phyloP scores from a whole-genome alignment of 441 rosid species.

The Erodium trifolium region DNA sequence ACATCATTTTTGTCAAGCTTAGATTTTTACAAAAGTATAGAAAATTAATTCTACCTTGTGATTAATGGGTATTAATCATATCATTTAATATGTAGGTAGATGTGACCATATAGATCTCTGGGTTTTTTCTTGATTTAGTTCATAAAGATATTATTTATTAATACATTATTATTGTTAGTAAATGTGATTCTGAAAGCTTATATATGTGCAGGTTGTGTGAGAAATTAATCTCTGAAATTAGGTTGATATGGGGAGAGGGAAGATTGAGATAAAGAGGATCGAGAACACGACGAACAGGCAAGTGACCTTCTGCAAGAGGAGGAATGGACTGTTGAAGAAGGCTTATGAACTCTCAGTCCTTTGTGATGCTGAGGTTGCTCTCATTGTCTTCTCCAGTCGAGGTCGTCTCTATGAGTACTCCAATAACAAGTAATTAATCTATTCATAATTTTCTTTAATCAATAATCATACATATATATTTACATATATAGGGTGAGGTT shows the following conservation, averaged over 20 bases:
- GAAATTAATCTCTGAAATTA: not conserved
- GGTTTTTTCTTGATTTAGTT: not conserved
- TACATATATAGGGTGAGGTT: too few species aligned
- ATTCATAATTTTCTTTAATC: too few species aligned
- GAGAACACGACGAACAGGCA: constrained; percentile 64
- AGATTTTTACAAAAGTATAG: not conserved
- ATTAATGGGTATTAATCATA: not conserved
- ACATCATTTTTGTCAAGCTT: not conserved
- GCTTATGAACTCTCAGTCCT: constrained; percentile 54
- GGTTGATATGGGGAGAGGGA: constrained; percentile 47
- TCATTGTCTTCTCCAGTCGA: constrained; percentile 54
- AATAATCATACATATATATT: too few species aligned
- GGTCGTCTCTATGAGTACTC: constrained; percentile 67
- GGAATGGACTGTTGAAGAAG: constrained; percentile 57
- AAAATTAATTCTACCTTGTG: too few species aligned
- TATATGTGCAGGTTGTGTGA: not conserved
- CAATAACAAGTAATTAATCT: constrained; percentile 40
- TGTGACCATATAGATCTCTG: not conserved
- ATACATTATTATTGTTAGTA: too few species aligned
- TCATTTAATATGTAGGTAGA: not conserved
- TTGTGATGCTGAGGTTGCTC: constrained; percentile 56
- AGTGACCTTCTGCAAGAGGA: constrained; percentile 63
- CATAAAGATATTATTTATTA: not conserved
- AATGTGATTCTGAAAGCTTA: not conserved
- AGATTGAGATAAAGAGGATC: constrained; percentile 67